Percentiles rank a stretch among this genome's conserved stretches.
phyloP scores from a whole-genome alignment of 75 land plant species.

The Selaginella tamariscina region DNA sequence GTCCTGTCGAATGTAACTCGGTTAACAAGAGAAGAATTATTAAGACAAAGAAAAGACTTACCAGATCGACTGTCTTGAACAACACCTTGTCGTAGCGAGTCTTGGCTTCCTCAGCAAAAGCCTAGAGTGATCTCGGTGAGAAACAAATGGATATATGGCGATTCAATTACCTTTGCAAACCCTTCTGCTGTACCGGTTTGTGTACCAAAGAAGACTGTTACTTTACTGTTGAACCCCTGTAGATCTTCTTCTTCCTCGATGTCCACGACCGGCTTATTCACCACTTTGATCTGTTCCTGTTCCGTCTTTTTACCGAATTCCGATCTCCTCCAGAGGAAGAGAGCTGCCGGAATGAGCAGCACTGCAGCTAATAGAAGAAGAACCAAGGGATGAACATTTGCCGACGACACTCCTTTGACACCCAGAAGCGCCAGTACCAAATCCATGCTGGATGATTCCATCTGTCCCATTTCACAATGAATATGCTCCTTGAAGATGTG shows the following conservation, averaged over 20 bases:
- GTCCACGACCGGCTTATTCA: neutral
- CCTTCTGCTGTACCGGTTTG: slow-evolving; percentile 82
- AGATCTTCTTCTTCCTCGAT: slow-evolving; percentile 23
- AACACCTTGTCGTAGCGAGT: neutral
- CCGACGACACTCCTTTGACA: neutral
- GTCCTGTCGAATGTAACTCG: too few species aligned
- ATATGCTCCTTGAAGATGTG: too few species aligned
- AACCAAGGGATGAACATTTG: neutral
- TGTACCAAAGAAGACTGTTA: slow-evolving; percentile 57
- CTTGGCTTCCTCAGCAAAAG: neutral
- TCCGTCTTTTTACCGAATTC: neutral
- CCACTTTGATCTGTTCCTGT: neutral
- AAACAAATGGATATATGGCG: neutral
- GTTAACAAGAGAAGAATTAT: too few species aligned
- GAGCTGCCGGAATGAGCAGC: neutral
- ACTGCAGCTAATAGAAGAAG: neutral
- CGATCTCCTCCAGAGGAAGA: neutral
- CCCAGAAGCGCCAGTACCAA: neutral
- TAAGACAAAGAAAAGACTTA: neutral
- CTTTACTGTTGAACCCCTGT: slow-evolving; percentile 34
- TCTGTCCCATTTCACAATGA: neutral
- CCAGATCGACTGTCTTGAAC: slow-evolving; percentile 8
- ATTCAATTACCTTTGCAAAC: slow-evolving; percentile 57
- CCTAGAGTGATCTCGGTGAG: neutral
- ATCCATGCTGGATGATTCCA: neutral